phyloP scores from a whole-genome alignment of 768 basidiomycete species.

The Suillus variegatus region DNA sequence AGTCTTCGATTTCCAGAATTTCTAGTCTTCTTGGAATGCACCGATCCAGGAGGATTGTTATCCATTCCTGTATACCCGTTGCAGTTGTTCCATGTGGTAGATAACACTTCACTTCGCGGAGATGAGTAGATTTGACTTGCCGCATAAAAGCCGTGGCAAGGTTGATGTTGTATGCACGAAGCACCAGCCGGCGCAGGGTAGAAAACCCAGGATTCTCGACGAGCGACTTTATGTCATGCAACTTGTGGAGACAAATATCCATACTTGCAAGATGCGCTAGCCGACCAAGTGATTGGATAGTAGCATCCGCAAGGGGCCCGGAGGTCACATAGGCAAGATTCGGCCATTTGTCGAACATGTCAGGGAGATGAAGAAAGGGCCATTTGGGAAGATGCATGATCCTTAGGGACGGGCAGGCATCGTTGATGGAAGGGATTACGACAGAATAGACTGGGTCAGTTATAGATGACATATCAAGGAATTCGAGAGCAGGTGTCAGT shows the following conservation, averaged over 20 bases:
- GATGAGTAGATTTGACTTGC: conserved; percentile 1
- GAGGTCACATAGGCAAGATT: conserved; percentile 6
- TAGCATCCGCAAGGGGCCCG: conserved; percentile 4
- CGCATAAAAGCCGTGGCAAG: conserved; percentile 4
- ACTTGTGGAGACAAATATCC: conserved; percentile 6
- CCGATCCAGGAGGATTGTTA: conserved; percentile 2
- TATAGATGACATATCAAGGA: conserved; percentile 9
- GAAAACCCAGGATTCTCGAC: conserved; percentile 5
- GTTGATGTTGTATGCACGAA: conserved; percentile 4
- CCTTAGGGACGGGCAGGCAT: conserved; percentile 5
- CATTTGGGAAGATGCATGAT: conserved; percentile 7
- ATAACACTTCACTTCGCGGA: conserved; percentile 4
- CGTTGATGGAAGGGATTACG: conserved; percentile 3
- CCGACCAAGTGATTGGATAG: conserved; percentile 4
- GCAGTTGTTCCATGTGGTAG: conserved; percentile 3
- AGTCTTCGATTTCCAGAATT: conserved; percentile 6
- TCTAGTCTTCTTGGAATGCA: conserved; percentile 4
- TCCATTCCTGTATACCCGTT: conserved; percentile 3
- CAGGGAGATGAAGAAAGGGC: conserved; percentile 4
- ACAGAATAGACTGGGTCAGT: conserved; percentile 2
- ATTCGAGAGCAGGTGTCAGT: conserved; percentile 5
- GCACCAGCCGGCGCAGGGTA: conserved; percentile 2
- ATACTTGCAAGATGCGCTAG: conserved; percentile 8
- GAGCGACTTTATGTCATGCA: conserved; percentile 4
- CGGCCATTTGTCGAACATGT: conserved; percentile 5